These are phyloP conservation scores for Entomortierella chlamydospora DNA, from an alignment of 192 early-diverging fungal species.

Conservation along the genomic window DNA sequence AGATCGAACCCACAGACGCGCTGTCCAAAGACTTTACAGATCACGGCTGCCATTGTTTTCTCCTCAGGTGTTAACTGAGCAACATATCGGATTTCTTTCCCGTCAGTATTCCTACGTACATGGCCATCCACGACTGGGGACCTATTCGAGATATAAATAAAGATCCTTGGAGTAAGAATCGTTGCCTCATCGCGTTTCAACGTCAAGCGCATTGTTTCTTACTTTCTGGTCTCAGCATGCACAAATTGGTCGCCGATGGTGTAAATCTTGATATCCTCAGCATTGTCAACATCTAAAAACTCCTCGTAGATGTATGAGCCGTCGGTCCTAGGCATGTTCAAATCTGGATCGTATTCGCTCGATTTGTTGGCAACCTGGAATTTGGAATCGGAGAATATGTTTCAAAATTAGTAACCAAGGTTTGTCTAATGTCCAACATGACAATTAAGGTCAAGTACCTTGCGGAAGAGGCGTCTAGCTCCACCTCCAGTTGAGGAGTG, in stretches of 20 bases:
- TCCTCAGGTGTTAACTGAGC: slow-evolving; percentile 85
- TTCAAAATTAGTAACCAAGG: no score
- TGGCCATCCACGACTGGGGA: slow-evolving; percentile 96
- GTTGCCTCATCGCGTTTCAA: no score
- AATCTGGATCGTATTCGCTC: slow-evolving; percentile 84
- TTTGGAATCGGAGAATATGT: background rate
- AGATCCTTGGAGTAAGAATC: no score
- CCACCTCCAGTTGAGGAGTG: slow-evolving; percentile 83
- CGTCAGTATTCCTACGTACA: slow-evolving; percentile 95
- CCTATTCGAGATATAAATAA: slow-evolving; percentile 55
- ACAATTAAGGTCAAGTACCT: slow-evolving; percentile 49
- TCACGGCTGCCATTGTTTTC: slow-evolving; percentile 76
- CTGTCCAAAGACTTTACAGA: slow-evolving; percentile 90
- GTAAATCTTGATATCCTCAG: slow-evolving; percentile 98
- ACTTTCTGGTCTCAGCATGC: slow-evolving; percentile 97
- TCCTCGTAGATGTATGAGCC: slow-evolving; percentile 95
- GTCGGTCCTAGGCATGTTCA: slow-evolving; percentile 72
- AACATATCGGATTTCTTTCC: slow-evolving; percentile 96
- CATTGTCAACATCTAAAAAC: slow-evolving; percentile 94
- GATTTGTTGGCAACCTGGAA: slow-evolving; percentile 92
- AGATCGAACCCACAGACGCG: slow-evolving; percentile 97
- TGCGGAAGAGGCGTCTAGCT: slow-evolving; percentile 81
- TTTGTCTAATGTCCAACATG: background rate
- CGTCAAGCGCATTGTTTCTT: slow-evolving; percentile 19
- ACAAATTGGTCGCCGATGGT: slow-evolving; percentile 91